Base-by-base conservation (phyloP, 1,284 basidiomycete species). In the Apiotrichum gamsii region DNA sequence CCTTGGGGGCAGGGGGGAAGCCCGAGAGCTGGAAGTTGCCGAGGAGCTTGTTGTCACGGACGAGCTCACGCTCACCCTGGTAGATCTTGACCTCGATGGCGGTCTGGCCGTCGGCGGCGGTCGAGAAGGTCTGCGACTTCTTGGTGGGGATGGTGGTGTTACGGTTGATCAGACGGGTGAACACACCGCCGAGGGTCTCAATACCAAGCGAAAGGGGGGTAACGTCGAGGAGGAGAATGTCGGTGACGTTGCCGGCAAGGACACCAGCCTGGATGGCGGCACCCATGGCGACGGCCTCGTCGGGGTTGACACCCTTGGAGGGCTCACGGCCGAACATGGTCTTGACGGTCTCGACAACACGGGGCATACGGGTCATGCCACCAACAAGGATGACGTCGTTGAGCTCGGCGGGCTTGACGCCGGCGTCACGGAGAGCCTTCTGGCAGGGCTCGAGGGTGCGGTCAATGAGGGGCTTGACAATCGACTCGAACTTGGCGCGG, bases 121-220 rank as follows among this genome's bases (percentile, higher is more conserved):
- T 98, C 18, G 94, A 97, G 81, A 97, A 98, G 47, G 87, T 86
- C 73, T 97, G 93, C 4, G 89, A 91, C 82, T 98, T 97, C 82
- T 97, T 98, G 67, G 93, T 97, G 18, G 94, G 94, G 75, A 97
- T 97, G 54, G 94, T 97, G 16, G 94, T 98, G 79, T 98, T 98
- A 56, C 94, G 86, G 72, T 82, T 85, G 75, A 93, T 91, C 43
- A 90, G 80, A 53, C 77, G 74, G 55, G 94, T 97, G 87, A 97
- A 96, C 75, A 98, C 96, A 72, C 94, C 94, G 65, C 94, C 94
- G 52, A 96, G 87, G 8, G 94, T 97, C 77, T 95, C 88, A 61
- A 95, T 94, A 79, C 82, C 81, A 52, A 70, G 69, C 47, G 70
- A 72, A 29, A 72, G 64, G 33, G 93, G 93, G 20, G 93, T 96